Evolutionary conservation across 306 rosid genomes (phyloP).

Genomic region (Canavalia gladiata): DNA sequence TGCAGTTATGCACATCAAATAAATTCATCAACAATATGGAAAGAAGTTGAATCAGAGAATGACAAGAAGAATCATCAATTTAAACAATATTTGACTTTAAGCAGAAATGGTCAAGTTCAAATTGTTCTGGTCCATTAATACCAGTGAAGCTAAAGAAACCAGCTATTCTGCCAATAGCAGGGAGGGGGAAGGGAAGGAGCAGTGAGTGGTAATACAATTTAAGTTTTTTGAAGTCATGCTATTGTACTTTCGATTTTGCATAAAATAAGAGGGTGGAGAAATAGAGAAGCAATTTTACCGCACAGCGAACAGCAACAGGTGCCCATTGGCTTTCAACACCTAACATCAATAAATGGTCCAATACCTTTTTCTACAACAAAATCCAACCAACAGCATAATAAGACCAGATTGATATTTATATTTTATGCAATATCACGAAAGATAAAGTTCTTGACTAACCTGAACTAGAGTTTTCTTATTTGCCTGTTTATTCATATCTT

Average conservation of each 20-base stretch:
- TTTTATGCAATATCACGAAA: constrained; percentile 41
- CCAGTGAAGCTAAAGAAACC: background rate
- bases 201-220: constrained; percentile 2
- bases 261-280: constrained; percentile 15
- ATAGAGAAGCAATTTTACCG: constrained; percentile 59
- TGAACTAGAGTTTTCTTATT: constrained; percentile 83
- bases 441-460: constrained; percentile 58
- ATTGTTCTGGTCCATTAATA: background rate
- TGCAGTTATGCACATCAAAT: constrained; percentile 17
- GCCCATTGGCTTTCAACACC: constrained; percentile 98
- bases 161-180: background rate
- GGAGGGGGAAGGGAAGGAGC: background rate
- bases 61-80: constrained; percentile 2
- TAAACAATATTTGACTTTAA: constrained; percentile 1
- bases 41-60: background rate
- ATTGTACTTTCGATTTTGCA: background rate
- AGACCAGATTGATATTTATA: constrained; percentile 39
- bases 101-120: constrained; percentile 1
- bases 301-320: constrained; percentile 84
- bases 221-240: background rate
- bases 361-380: constrained; percentile 71
- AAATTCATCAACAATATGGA: background rate
- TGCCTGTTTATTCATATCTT: constrained; percentile 77
- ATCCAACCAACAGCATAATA: constrained; percentile 44
- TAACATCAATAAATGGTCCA: constrained; percentile 85